phyloP scores from a whole-genome alignment of 192 early-diverging fungal species.

The Diversispora epigaea region DNA sequence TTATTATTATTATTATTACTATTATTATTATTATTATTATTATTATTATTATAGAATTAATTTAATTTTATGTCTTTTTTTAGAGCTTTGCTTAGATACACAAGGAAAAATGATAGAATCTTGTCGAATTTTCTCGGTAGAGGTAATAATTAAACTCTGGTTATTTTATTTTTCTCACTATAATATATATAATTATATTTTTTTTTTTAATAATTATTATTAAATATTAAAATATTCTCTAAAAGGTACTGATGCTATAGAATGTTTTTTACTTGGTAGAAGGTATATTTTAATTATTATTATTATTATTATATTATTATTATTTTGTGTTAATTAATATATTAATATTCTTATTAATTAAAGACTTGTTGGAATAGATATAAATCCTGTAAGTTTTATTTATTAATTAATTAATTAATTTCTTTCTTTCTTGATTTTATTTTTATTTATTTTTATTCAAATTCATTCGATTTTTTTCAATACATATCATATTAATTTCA shows the following conservation, averaged over 20 bases:
- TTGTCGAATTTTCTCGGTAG: conserved; percentile 92
- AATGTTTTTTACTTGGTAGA: conserved; percentile 78
- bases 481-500: background rate
- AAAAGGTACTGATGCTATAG: conserved; percentile 82
- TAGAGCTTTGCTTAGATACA: conserved; percentile 75
- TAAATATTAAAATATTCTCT: background rate
- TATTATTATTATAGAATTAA: background rate
- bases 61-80: background rate
- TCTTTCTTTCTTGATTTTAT: background rate
- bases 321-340: background rate
- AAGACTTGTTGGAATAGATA: conserved; percentile 73
- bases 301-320: background rate
- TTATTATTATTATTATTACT: too few relatives aligned
- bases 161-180: too few relatives aligned
- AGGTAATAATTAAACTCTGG: conserved; percentile 44
- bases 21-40: too few relatives aligned
- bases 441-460: too few relatives aligned
- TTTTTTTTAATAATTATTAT: background rate
- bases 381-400: conserved; percentile 67
- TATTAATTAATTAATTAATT: background rate
- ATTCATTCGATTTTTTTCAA: background rate
- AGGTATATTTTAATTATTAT: conserved; percentile 39
- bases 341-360: conserved; percentile 6
- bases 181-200: background rate
- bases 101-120: conserved; percentile 71